A percentile compares a stretch with the other conserved stretches of the same genome.
Evolutionary conservation across 2,329 filamentous ascomycete genomes (phyloP).

Genomic region (Akanthomyces muscarius): DNA sequence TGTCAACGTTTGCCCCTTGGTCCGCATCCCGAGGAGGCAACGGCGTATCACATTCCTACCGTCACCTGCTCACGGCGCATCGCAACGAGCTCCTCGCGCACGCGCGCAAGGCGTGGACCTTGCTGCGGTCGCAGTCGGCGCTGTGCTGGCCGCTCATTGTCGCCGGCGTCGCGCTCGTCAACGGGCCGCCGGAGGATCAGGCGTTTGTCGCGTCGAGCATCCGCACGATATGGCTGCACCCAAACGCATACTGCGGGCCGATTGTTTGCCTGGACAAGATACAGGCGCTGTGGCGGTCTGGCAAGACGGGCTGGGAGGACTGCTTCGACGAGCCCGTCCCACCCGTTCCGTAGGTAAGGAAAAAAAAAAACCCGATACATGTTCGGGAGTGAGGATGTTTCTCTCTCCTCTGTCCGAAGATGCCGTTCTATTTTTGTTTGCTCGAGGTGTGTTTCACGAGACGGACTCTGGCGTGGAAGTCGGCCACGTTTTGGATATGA

Average conservation of each 20-base stretch:
- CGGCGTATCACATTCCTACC: neutral
- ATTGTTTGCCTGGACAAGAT: neutral
- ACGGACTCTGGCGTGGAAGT: neutral
- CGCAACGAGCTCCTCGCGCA: neutral
- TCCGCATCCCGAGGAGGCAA: no score
- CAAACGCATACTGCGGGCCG: neutral
- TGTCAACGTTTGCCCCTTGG: neutral
- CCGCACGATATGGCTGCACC: neutral
- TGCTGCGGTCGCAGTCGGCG: neutral
- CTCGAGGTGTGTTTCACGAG: neutral
- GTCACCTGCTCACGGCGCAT: neutral
- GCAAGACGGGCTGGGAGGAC: slow-evolving; percentile 2
- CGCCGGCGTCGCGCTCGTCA: neutral
- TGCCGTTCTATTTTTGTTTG: neutral
- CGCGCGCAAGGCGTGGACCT: neutral
- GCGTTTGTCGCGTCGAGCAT: neutral
- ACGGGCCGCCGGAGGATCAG: neutral
- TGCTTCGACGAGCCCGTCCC: neutral
- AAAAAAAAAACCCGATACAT: no score
- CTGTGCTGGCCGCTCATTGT: slow-evolving; percentile 3
- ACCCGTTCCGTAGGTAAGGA: neutral
- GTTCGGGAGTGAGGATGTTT: neutral
- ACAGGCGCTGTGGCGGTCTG: neutral
- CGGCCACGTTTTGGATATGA: slow-evolving; percentile 2
- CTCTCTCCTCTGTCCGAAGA: no score